Evolutionary conservation across 2,329 filamentous ascomycete species (phyloP), one percentile per base, ranked within the genome.

Genomic region (Aspergillus felis): DNA sequence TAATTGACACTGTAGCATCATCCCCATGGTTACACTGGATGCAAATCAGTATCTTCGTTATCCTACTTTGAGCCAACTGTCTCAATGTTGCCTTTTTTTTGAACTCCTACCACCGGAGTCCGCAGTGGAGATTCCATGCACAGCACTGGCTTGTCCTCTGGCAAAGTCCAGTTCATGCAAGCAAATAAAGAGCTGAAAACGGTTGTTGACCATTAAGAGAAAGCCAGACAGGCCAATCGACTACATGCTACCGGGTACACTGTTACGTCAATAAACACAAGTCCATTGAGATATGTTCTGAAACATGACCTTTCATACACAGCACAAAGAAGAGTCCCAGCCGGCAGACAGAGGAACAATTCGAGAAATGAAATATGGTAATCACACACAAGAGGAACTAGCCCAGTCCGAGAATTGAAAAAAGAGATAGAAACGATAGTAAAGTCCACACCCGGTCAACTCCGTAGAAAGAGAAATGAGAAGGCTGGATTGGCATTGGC

Each of bases 401-500:
- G 20, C 44, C 20, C 24, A 14, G 22, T 47, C 22, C 22, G 42
- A 57, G 47, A 51, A 29, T 25, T 56, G 47, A 29, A 29, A 54
- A 51, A 53, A 55, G 56, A 28, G 57, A 56, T 54, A 38, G 29
- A 46, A 51, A 47, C 44, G n/a, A 55, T 44, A 60, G 44, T 9
- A 47, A 47, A 25, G 12, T 17, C 6, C 32, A 38, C 5, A 38
- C 14, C 32, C 32, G 14, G 32, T 38, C 32, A 38, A 38, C 32
- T 38, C 32, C 42, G 44, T 25, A 24, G 22, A 47, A 17, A 17
- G 32, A 17, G 32, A 38, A 38, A 38, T 7, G 32, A 38, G 5
- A 38, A 38, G 32, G 32, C 32, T 17, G 14, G 32, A 35, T 35
- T 14, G 32, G 14, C 12, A 35, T 35, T 17, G 32, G 5, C 12